phyloP scores from a whole-genome alignment of 129 eudicot genomes.

The Arctium lappa region DNA sequence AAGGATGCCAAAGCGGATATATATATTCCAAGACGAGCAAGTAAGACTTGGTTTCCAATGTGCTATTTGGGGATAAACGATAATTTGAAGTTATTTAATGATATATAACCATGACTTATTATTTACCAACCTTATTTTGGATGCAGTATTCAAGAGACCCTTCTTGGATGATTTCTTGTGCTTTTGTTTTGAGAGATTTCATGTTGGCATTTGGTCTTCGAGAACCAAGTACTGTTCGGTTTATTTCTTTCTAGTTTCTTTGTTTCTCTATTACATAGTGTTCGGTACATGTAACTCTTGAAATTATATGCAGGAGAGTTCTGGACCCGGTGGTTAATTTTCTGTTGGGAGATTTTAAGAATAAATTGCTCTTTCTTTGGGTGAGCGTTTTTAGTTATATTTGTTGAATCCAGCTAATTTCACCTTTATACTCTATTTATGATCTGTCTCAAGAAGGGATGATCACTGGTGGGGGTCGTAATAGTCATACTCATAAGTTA shows the following conservation, averaged over 20 bases:
- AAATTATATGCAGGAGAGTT: slow-evolving; percentile 44
- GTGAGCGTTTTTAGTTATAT: slow-evolving; percentile 42
- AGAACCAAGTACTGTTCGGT: slow-evolving; percentile 43
- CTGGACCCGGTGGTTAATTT: slow-evolving; percentile 51
- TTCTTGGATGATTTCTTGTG: slow-evolving; percentile 55
- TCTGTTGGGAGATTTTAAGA: slow-evolving; percentile 61
- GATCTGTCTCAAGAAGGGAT: neutral
- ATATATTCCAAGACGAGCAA: slow-evolving; percentile 47
- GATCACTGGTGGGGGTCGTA: neutral
- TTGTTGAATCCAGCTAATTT: neutral
- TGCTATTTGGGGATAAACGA: neutral
- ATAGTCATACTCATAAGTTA: neutral
- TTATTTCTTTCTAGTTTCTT: neutral
- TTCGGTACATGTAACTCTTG: slow-evolving; percentile 16
- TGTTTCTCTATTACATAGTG: neutral
- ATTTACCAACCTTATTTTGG: slow-evolving; percentile 16
- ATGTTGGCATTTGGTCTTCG: slow-evolving; percentile 80
- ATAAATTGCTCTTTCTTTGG: slow-evolving; percentile 72
- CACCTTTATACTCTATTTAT: neutral
- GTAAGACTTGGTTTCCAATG: slow-evolving; percentile 33
- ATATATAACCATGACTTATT: neutral
- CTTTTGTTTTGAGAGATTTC: slow-evolving; percentile 72
- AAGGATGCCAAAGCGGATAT: slow-evolving; percentile 44
- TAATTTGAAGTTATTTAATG: neutral
- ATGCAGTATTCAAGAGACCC: slow-evolving; percentile 81